Evolutionary conservation across 2,329 filamentous ascomycete genomes (phyloP).

Genomic region (Fusarium pseudocircinatum): DNA sequence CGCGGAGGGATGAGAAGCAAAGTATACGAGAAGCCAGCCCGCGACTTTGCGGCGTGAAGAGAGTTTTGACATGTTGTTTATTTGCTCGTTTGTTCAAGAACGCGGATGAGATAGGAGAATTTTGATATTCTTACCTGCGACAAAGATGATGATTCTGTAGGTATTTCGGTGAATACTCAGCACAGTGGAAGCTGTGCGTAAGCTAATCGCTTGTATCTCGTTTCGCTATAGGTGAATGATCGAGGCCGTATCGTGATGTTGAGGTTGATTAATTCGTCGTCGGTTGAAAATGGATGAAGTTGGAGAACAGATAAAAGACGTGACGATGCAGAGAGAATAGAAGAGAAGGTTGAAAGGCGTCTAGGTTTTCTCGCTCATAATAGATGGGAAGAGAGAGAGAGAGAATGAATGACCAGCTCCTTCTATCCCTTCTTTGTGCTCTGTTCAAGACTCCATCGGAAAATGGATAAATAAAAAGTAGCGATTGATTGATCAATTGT

Average conservation of each 20-base stretch:
- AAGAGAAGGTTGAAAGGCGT: neutral
- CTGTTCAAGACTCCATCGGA: neutral
- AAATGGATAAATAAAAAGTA: neutral
- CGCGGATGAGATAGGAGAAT: neutral
- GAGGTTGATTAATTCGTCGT: neutral
- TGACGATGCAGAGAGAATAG: neutral
- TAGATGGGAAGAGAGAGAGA: neutral
- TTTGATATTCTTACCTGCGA: conserved; percentile 2
- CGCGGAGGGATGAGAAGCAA: neutral
- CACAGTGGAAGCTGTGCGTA: neutral
- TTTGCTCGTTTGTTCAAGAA: neutral
- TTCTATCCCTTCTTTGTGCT: conserved; percentile 6
- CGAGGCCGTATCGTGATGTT: neutral
- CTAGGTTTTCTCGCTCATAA: neutral
- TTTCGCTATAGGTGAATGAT: neutral
- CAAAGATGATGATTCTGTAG: neutral
- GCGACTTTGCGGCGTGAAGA: neutral
- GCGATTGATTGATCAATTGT: neutral
- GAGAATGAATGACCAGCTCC: neutral
- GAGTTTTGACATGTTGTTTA: neutral
- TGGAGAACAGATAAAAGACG: neutral
- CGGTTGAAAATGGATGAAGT: neutral
- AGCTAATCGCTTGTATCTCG: neutral
- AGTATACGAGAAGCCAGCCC: neutral
- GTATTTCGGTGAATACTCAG: neutral